These are phyloP conservation scores for Parastagonospora nodorum DNA, from an alignment of 2,329 filamentous ascomycete genomes.

Conservation along the genomic window DNA sequence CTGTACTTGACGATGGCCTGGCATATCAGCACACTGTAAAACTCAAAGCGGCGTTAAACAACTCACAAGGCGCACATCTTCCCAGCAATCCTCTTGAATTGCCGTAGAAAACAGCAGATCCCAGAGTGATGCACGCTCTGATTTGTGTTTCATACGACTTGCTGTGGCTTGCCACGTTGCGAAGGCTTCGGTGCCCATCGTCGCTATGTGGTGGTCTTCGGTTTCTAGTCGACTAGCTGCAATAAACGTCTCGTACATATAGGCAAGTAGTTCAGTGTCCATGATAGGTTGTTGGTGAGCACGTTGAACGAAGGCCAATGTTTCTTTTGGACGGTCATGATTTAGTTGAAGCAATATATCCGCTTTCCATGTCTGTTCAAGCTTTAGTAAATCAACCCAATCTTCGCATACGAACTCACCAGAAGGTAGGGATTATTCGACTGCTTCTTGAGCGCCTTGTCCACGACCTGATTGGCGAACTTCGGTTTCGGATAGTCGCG, in stretches of 20 bases:
- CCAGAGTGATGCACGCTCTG: conserved; percentile 33
- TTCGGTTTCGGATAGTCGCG: conserved; percentile 42
- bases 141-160: conserved; percentile 25
- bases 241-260: conserved; percentile 30
- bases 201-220: conserved; percentile 5
- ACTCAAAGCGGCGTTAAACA: neutral
- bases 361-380: conserved; percentile 39
- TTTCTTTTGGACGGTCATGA: conserved; percentile 6
- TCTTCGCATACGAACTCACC: conserved; percentile 16
- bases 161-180: conserved; percentile 38
- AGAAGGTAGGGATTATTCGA: conserved; percentile 44
- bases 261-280: conserved; percentile 33
- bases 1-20: conserved; percentile 38
- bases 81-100: conserved; percentile 40
- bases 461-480: conserved; percentile 38
- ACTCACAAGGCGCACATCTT: conserved; percentile 41
- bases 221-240: conserved; percentile 20
- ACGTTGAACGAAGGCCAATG: conserved; percentile 16
- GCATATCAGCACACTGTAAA: conserved; percentile 8
- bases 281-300: conserved; percentile 29
- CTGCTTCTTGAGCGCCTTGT: conserved; percentile 42
- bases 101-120: conserved; percentile 32
- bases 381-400: conserved; percentile 17
- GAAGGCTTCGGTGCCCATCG: conserved; percentile 25
- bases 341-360: conserved; percentile 28